phyloP scores from a whole-genome alignment of 345 rosid species.

The Nasturtium officinale region DNA sequence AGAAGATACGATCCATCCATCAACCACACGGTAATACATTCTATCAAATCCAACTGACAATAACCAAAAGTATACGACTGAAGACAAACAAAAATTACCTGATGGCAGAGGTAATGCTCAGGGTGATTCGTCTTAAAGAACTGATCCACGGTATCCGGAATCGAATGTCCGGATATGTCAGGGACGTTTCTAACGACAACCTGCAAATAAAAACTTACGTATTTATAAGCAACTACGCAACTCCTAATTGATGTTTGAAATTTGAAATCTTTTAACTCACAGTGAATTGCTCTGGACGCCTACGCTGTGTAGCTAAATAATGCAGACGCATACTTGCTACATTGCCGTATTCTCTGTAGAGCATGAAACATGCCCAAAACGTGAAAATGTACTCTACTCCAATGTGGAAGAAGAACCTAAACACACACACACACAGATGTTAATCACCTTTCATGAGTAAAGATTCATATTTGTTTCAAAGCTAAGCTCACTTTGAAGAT shows the following conservation, averaged over 20 bases:
- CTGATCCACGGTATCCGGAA: slow-evolving; percentile 67
- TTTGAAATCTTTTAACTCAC: slow-evolving; percentile 56
- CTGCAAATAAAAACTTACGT: slow-evolving; percentile 39
- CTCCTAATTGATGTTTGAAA: background rate
- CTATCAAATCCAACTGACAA: slow-evolving; percentile 12
- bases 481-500: slow-evolving; percentile 61
- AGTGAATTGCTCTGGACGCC: slow-evolving; percentile 89
- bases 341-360: slow-evolving; percentile 79
- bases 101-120: slow-evolving; percentile 86
- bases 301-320: slow-evolving; percentile 75
- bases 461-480: background rate
- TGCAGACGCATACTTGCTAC: slow-evolving; percentile 79
- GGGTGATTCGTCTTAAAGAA: slow-evolving; percentile 88
- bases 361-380: slow-evolving; percentile 87
- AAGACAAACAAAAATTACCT: slow-evolving; percentile 47
- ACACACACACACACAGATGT: background rate
- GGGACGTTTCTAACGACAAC: slow-evolving; percentile 92
- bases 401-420: slow-evolving; percentile 89
- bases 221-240: background rate
- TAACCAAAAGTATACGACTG: background rate
- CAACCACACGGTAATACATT: background rate
- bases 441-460: background rate
- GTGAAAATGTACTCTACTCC: slow-evolving; percentile 84
- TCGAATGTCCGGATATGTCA: slow-evolving; percentile 54
- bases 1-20: slow-evolving; percentile 19